These are phyloP conservation scores for Cryphonectria naterciae DNA, from an alignment of 2,329 filamentous ascomycete species.

Conservation along the genomic window DNA sequence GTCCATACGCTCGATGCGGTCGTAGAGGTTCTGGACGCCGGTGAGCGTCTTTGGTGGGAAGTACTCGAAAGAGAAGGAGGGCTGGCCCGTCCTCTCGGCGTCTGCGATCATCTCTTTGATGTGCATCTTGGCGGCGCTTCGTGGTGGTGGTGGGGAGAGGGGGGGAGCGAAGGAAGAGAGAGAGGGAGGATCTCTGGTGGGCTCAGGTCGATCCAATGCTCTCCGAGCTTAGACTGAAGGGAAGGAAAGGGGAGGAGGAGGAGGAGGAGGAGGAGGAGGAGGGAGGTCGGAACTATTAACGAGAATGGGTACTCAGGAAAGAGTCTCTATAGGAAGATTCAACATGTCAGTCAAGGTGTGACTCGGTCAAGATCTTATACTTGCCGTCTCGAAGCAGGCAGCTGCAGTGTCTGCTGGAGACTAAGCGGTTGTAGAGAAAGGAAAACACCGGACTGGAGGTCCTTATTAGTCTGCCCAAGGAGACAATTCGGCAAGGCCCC, in stretches of 20 bases:
- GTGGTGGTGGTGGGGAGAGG: not conserved
- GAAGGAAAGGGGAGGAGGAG: not conserved
- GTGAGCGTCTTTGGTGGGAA: constrained; percentile 97
- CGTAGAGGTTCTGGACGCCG: constrained; percentile 98
- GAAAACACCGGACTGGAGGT: not conserved
- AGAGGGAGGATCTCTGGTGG: not conserved
- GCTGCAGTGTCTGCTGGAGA: not conserved
- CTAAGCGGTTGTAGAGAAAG: not conserved
- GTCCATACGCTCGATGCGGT: constrained; percentile 99
- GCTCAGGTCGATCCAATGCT: not conserved
- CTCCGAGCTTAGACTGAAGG: not conserved
- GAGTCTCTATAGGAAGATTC: not conserved
- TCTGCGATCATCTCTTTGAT: constrained; percentile 90
- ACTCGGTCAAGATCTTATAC: not conserved
- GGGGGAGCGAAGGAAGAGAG: not conserved
- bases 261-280: not conserved
- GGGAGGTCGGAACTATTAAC: not conserved
- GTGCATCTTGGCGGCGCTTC: constrained; percentile 70
- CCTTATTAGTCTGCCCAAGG: not conserved
- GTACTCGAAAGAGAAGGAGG: constrained; percentile 98
- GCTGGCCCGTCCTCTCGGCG: constrained; percentile 75
- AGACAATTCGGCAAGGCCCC: not conserved
- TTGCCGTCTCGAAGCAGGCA: not conserved
- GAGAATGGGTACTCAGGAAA: not conserved
- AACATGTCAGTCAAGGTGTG: not conserved